Evolutionary conservation across 2,329 filamentous ascomycete species (phyloP).

Genomic region (Xylariaceae sp.): DNA sequence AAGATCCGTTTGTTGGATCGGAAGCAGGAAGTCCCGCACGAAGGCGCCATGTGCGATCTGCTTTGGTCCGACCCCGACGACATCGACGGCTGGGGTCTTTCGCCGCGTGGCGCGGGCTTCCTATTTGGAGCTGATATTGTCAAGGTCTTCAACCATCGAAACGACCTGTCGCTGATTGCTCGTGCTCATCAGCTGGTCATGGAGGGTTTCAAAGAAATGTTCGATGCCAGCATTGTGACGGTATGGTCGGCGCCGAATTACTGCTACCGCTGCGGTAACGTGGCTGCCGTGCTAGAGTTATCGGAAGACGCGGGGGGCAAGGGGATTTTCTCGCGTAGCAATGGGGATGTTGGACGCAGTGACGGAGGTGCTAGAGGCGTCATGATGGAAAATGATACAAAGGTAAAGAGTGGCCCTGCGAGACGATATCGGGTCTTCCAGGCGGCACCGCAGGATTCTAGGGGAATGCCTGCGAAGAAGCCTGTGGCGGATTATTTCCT

Average conservation of each 20-base stretch:
- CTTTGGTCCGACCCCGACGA: slow-evolving; percentile 98
- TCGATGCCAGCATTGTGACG: slow-evolving; percentile 89
- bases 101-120: slow-evolving; percentile 90
- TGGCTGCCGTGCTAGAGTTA: slow-evolving; percentile 89
- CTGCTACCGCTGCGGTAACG: slow-evolving; percentile 93
- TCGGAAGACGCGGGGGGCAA: slow-evolving; percentile 79
- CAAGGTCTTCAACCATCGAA: slow-evolving; percentile 90
- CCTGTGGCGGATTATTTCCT: slow-evolving; percentile 97
- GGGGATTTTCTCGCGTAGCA: slow-evolving; percentile 64
- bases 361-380: slow-evolving; percentile 37
- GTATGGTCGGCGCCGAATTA: slow-evolving; percentile 99
- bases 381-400: slow-evolving; percentile 43
- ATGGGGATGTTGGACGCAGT: slow-evolving; percentile 63
- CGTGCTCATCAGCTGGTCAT: slow-evolving; percentile 96
- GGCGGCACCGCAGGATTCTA: slow-evolving; percentile 89
- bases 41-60: slow-evolving; percentile 97
- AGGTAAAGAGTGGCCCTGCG: slow-evolving; percentile 64
- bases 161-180: slow-evolving; percentile 87
- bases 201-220: slow-evolving; percentile 99
- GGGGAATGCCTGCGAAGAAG: slow-evolving; percentile 98
- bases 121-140: slow-evolving; percentile 95
- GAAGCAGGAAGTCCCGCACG: slow-evolving; percentile 97
- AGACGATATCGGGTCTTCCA: slow-evolving; percentile 93
- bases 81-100: slow-evolving; percentile 94
- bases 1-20: slow-evolving; percentile 93